phyloP scores from a whole-genome alignment of 768 basidiomycete species.

The Suillus brevipes region DNA sequence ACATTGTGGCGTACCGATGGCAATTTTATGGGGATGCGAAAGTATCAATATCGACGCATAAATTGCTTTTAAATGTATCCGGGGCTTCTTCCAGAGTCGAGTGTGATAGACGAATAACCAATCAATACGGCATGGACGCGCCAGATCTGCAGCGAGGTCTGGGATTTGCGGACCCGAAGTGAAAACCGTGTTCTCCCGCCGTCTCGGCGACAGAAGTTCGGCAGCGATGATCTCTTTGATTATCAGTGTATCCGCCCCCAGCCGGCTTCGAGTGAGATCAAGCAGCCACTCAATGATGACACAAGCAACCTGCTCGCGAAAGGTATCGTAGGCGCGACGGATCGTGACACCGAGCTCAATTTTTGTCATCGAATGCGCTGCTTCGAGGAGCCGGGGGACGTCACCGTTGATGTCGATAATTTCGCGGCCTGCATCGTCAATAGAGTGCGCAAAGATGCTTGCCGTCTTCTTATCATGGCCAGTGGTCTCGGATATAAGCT shows the following conservation, averaged over 20 bases:
- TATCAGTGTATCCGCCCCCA: slow-evolving; percentile 65
- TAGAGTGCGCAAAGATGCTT: slow-evolving; percentile 48
- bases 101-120: slow-evolving; percentile 81
- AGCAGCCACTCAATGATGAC: slow-evolving; percentile 87
- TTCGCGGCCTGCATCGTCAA: slow-evolving; percentile 81
- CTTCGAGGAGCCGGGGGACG: slow-evolving; percentile 61
- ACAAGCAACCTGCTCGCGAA: slow-evolving; percentile 80
- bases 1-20: slow-evolving; percentile 59
- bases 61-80: slow-evolving; percentile 78
- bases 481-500: slow-evolving; percentile 60
- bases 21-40: slow-evolving; percentile 71
- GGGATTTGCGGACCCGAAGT: slow-evolving; percentile 37
- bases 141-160: slow-evolving; percentile 39
- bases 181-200: slow-evolving; percentile 48
- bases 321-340: slow-evolving; percentile 83
- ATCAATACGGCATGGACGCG: slow-evolving; percentile 65
- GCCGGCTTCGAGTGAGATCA: slow-evolving; percentile 71
- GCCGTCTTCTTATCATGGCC: slow-evolving; percentile 59
- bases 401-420: slow-evolving; percentile 74
- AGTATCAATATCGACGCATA: slow-evolving; percentile 74
- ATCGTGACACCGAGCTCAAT: slow-evolving; percentile 93
- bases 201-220: slow-evolving; percentile 65
- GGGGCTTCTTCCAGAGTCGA: slow-evolving; percentile 81
- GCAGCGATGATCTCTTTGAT: slow-evolving; percentile 73
- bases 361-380: slow-evolving; percentile 75